Base-by-base conservation (phyloP, 495 filamentous ascomycete genomes). In the Aspergillus affinis region DNA sequence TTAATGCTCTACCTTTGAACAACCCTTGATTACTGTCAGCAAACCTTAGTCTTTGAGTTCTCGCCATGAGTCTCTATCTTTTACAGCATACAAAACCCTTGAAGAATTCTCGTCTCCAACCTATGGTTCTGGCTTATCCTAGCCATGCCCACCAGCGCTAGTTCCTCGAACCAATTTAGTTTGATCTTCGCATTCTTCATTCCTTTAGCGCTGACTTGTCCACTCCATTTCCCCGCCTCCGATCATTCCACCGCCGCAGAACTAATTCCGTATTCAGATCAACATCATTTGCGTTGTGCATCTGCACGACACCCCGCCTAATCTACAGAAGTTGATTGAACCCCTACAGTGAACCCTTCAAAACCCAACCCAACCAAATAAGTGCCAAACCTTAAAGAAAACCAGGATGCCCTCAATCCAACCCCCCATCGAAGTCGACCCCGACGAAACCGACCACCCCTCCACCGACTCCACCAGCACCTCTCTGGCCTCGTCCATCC, bases 401-500 rank as follows among this genome's bases (percentile, higher is more conserved):
- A 32, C 30, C 7, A 4, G 7, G 7, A 32, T 32, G 30, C 30
- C 30, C 30, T 3, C 30, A 26, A 26, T 26, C 3, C 10, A 32
- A 32, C 30, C 6, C 49, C 49, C 49, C 7, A 2, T 51, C 49
- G 49, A 51, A 26, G 18, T 27, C 49, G 49, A 51, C 20, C 13
- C 49, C 20, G 20, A 51, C 49, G 20, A 51, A 26, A 19, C 19
- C 18, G 15, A 19, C 20, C 2, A 17, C 13, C 49, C 20, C 6
- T 12, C 6, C 21, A 48, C 32, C 13, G 51, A 36, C 46, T 48
- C 32, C 36, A 30, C 36, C 52, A 26, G 44, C 48, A 65, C 67
- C 1, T 74, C 75, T 13, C 55, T 75, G 13, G 47, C 59, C 20
- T 74, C 70, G 21, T 66, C 53, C 57, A 61, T 67, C 23, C 52